Evolutionary conservation across 805 yeast genomes (phyloP).

Genomic region (Kazachstania kunashirensis): DNA sequence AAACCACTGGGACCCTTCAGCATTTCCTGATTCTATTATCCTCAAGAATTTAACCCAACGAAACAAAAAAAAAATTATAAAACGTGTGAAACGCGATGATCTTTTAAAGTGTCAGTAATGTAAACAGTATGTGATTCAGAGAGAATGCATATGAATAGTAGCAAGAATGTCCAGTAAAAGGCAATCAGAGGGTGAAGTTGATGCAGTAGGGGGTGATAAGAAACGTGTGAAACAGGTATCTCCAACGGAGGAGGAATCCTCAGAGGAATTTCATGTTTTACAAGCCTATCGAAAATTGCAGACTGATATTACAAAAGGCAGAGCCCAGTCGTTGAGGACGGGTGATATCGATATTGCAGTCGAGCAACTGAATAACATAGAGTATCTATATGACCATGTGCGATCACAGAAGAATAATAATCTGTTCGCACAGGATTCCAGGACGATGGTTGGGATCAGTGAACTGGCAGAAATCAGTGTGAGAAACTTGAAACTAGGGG

Average conservation of each 20-base stretch:
- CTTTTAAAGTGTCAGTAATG: too few relatives aligned
- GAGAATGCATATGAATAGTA: too few relatives aligned
- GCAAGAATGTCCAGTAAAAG: not conserved
- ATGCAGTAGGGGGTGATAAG: not conserved
- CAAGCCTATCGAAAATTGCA: constrained; percentile 28
- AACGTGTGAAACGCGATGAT: too few relatives aligned
- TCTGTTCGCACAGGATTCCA: constrained; percentile 51
- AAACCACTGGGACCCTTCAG: too few relatives aligned
- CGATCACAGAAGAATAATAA: constrained; percentile 32
- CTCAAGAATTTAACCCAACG: too few relatives aligned
- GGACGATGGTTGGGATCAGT: constrained; percentile 49
- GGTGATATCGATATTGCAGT: constrained; percentile 45
- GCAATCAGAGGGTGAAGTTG: too few relatives aligned
- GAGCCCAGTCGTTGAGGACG: constrained; percentile 46
- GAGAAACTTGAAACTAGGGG: constrained; percentile 49
- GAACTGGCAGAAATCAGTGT: constrained; percentile 57
- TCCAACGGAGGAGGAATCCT: too few relatives aligned
- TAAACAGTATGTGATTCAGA: too few relatives aligned
- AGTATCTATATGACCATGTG: constrained; percentile 37
- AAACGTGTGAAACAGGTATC: not conserved
- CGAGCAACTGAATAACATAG: constrained; percentile 36
- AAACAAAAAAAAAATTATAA: too few relatives aligned
- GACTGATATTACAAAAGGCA: constrained; percentile 28
- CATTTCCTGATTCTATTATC: too few relatives aligned
- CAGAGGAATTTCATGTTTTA: constrained; percentile 19